Percentiles rank a stretch among this genome's conserved stretches.
Conservation (phyloP, 2,329 filamentous ascomycete species). For the Hypoxylon rubiginosum region DNA sequence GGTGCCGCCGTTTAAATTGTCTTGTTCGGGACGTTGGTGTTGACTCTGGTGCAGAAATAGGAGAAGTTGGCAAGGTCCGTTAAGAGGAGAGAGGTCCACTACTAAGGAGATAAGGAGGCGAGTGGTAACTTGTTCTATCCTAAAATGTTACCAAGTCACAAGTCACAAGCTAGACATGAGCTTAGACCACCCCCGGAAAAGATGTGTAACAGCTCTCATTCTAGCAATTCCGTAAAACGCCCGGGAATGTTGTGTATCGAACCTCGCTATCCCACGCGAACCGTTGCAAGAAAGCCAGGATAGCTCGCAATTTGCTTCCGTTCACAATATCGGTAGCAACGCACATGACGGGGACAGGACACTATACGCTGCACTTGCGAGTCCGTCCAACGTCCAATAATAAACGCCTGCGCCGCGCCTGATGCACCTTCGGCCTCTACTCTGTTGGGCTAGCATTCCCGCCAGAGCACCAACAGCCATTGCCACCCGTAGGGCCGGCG, state of each 20-base stretch:
- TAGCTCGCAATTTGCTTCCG: slow-evolving; percentile 40
- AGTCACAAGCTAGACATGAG: slow-evolving; percentile 2
- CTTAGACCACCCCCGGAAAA: slow-evolving; percentile 13
- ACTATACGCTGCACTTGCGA: slow-evolving; percentile 23
- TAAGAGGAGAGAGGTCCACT: neutral
- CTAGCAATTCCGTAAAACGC: neutral
- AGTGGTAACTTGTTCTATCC: neutral
- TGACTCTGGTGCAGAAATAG: neutral
- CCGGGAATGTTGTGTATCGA: slow-evolving; percentile 4
- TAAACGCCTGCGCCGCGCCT: slow-evolving; percentile 27
- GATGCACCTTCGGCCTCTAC: slow-evolving; percentile 28
- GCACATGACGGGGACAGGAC: neutral
- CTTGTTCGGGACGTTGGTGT: slow-evolving; percentile 1
- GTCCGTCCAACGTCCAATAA: slow-evolving; percentile 10
- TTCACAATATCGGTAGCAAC: neutral
- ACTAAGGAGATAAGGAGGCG: neutral
- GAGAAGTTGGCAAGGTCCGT: neutral
- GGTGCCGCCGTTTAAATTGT: neutral
- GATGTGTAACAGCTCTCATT: neutral
- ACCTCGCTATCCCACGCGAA: slow-evolving; percentile 13
- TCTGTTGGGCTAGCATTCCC: slow-evolving; percentile 23
- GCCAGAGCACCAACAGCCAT: slow-evolving; percentile 8
- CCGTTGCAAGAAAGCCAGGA: slow-evolving; percentile 19
- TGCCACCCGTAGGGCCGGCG: neutral
- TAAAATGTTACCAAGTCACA: neutral